Percentiles rank a stretch among this genome's conserved stretches.
Conservation (phyloP, 1,139 yeast species). For the Schizosaccharomyces versatilis region DNA sequence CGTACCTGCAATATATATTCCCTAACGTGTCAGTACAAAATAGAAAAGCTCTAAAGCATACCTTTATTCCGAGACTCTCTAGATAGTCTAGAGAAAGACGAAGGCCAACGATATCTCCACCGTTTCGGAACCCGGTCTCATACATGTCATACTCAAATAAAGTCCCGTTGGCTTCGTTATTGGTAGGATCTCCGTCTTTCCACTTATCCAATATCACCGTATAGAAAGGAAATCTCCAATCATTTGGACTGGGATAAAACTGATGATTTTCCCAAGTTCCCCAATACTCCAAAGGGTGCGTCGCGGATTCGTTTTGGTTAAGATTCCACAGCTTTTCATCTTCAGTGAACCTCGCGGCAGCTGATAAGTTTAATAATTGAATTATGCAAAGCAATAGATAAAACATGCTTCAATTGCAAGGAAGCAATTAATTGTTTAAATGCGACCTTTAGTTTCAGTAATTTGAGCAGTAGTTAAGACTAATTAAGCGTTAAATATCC, state of each 20-base stretch:
- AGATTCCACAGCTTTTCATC: slow-evolving; percentile 6
- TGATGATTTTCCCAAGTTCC: slow-evolving; percentile 7
- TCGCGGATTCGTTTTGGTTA: slow-evolving; percentile 7
- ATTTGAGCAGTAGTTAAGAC: no score
- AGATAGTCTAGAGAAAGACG: slow-evolving; percentile 9
- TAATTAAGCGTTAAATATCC: no score
- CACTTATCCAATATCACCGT: slow-evolving; percentile 10
- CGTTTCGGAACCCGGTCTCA: slow-evolving; percentile 8
- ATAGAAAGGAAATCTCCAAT: slow-evolving; percentile 10
- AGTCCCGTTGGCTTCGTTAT: slow-evolving; percentile 9
- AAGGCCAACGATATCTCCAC: slow-evolving; percentile 10
- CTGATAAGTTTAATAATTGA: no score
- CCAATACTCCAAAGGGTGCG: slow-evolving; percentile 6
- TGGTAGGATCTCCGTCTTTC: slow-evolving; percentile 10
- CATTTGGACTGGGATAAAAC: slow-evolving; percentile 7
- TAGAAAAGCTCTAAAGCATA: not conserved
- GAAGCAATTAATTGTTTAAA: no score
- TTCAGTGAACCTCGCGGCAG: not conserved
- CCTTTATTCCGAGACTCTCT: slow-evolving; percentile 13
- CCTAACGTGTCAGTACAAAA: not conserved
- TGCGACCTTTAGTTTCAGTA: no score
- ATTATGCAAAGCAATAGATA: no score
- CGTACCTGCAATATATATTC: slow-evolving; percentile 11
- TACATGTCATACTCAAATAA: slow-evolving; percentile 8
- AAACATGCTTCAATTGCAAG: no score